Percentiles rank a stretch among this genome's conserved stretches.
These are phyloP conservation scores for Dittrichia graveolens DNA, from an alignment of 129 eudicot genomes.

Conservation along the genomic window DNA sequence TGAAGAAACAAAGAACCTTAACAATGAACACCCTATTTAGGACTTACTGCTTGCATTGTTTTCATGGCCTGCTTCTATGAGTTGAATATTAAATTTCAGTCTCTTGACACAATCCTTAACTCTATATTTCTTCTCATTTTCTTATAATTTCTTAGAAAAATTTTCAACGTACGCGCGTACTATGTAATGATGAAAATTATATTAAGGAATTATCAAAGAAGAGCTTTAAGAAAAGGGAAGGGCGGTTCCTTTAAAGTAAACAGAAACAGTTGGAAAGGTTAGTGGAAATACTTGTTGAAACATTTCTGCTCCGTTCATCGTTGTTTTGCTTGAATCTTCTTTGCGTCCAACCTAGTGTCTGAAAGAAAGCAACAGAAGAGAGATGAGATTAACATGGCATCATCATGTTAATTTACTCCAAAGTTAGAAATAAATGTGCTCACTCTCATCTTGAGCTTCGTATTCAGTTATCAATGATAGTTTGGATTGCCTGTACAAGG, in stretches of 20 bases:
- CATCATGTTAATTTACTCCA: constrained; percentile 1
- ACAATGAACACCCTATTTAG: no score
- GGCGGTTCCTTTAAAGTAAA: background rate
- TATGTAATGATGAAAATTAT: background rate
- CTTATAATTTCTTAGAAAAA: background rate
- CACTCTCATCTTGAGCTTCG: constrained; percentile 66
- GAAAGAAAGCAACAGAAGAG: constrained; percentile 37
- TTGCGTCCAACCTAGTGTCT: constrained; percentile 82
- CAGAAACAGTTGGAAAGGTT: constrained; percentile 1
- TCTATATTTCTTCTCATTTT: no score
- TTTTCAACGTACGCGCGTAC: no score
- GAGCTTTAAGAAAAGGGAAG: background rate
- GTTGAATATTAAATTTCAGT: no score
- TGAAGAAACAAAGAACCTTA: no score
- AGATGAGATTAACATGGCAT: constrained; percentile 18
- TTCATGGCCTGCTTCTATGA: no score
- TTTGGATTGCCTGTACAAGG: constrained; percentile 24
- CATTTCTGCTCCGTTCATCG: constrained; percentile 44
- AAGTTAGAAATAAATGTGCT: constrained; percentile 32
- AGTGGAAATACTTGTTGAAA: constrained; percentile 44
- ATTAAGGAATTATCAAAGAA: background rate
- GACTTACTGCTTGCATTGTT: no score
- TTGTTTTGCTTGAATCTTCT: constrained; percentile 48
- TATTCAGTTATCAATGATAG: constrained; percentile 23
- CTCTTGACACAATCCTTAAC: no score